Conservation (phyloP, 495 filamentous ascomycete species). For the Penicillium chermesinum region DNA sequence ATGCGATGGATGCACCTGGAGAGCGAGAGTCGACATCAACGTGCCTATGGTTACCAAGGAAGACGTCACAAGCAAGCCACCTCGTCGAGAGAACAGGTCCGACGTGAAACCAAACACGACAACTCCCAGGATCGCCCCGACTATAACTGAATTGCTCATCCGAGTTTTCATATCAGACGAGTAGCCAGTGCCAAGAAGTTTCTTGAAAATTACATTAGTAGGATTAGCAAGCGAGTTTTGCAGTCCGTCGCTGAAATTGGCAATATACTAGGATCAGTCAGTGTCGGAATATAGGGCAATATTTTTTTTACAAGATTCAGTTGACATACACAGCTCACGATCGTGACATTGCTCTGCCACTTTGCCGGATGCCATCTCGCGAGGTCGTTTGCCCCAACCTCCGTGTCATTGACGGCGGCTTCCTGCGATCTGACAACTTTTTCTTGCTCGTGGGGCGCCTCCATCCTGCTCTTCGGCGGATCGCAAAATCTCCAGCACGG, state of each 20-base stretch:
- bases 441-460: neutral
- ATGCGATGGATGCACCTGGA: constrained; percentile 24
- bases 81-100: constrained; percentile 29
- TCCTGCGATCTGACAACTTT: neutral
- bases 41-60: constrained; percentile 28
- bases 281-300: too few relatives aligned
- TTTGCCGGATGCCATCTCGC: constrained; percentile 17
- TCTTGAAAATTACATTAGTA: constrained; percentile 35
- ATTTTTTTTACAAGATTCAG: neutral
- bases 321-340: constrained; percentile 22
- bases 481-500: neutral
- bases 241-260: constrained; percentile 36
- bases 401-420: neutral
- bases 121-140: constrained; percentile 35
- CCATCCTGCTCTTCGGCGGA: too few relatives aligned
- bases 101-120: constrained; percentile 28
- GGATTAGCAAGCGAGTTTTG: constrained; percentile 32
- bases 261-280: constrained; percentile 25
- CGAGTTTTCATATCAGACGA: constrained; percentile 33
- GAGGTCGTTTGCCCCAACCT: neutral
- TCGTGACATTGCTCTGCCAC: constrained; percentile 25
- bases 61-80: constrained; percentile 31
- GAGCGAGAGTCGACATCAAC: constrained; percentile 31
- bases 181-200: constrained; percentile 27
- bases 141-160: constrained; percentile 30